phyloP scores from a whole-genome alignment of 1,284 basidiomycete genomes.

The Cutaneotrichosporon sp. region DNA sequence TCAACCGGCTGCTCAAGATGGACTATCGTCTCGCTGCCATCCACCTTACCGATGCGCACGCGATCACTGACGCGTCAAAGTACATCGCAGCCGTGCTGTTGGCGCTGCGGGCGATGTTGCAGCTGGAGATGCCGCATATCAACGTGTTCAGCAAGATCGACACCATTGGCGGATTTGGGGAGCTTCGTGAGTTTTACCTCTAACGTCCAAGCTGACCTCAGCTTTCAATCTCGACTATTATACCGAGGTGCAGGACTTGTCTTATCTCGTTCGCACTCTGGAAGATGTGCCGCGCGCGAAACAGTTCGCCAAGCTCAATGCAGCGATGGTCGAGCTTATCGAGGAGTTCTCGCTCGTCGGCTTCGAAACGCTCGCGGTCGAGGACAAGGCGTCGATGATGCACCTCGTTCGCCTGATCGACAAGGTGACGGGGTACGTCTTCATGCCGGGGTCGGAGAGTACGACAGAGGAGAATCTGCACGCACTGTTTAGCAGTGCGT shows the following conservation, averaged over 20 bases:
- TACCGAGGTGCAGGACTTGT: constrained; percentile 94
- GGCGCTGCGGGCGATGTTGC: constrained; percentile 93
- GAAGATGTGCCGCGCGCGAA: constrained; percentile 57
- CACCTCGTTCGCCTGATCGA: constrained; percentile 75
- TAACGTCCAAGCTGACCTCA: constrained; percentile 38
- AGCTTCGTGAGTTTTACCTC: constrained; percentile 63
- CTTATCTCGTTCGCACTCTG: constrained; percentile 75
- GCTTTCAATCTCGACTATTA: constrained; percentile 98
- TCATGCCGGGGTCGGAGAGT: constrained; percentile 55
- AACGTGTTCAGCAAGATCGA: constrained; percentile 97
- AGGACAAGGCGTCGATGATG: constrained; percentile 92
- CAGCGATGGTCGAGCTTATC: constrained; percentile 82
- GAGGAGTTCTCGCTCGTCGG: constrained; percentile 93
- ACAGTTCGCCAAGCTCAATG: constrained; percentile 72
- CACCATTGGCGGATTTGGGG: constrained; percentile 76
- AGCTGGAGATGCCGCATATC: constrained; percentile 87
- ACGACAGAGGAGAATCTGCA: constrained; percentile 61
- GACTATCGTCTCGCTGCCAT: constrained; percentile 88
- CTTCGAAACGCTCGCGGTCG: constrained; percentile 94
- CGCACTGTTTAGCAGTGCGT: constrained; percentile 63
- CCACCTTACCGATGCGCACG: constrained; percentile 92
- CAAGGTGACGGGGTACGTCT: constrained; percentile 82
- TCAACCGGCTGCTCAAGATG: constrained; percentile 65
- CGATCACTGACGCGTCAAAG: constrained; percentile 92
- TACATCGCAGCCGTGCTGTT: constrained; percentile 90